Conservation (phyloP, 768 basidiomycete genomes). For the Hirschioporus abietinus region DNA sequence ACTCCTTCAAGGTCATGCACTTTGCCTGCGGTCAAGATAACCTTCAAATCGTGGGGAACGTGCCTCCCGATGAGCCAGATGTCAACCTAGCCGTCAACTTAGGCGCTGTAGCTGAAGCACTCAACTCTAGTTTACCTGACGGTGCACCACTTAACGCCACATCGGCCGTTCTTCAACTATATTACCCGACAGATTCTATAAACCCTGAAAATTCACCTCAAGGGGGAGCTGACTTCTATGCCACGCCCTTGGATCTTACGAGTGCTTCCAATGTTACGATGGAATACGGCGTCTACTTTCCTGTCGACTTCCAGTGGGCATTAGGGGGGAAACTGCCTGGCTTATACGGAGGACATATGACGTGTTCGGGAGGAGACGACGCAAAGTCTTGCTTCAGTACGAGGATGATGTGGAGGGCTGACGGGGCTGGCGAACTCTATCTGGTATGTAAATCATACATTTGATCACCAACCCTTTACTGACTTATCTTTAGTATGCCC, state of each 20-base stretch:
- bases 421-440: constrained; percentile 72
- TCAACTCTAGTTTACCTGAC: constrained; percentile 12
- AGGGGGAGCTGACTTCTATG: constrained; percentile 73
- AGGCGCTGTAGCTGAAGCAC: constrained; percentile 12
- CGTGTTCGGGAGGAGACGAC: constrained; percentile 70
- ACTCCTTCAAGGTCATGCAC: constrained; percentile 51
- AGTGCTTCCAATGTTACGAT: constrained; percentile 50
- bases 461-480: background rate
- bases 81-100: constrained; percentile 14
- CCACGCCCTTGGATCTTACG: constrained; percentile 39
- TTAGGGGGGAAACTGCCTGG: constrained; percentile 84
- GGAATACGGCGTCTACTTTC: constrained; percentile 75
- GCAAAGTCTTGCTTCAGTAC: constrained; percentile 79
- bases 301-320: constrained; percentile 68
- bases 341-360: constrained; percentile 60
- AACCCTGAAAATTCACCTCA: constrained; percentile 56
- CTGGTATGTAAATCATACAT: constrained; percentile 40
- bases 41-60: constrained; percentile 46
- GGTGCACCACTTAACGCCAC: constrained; percentile 24
- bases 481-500: constrained; percentile 52
- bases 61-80: constrained; percentile 33
- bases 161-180: constrained; percentile 48
- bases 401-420: constrained; percentile 73
- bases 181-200: constrained; percentile 64
- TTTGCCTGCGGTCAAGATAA: constrained; percentile 53